Conservation (phyloP, 805 yeast genomes). For the Metschnikowia arizonensis region DNA sequence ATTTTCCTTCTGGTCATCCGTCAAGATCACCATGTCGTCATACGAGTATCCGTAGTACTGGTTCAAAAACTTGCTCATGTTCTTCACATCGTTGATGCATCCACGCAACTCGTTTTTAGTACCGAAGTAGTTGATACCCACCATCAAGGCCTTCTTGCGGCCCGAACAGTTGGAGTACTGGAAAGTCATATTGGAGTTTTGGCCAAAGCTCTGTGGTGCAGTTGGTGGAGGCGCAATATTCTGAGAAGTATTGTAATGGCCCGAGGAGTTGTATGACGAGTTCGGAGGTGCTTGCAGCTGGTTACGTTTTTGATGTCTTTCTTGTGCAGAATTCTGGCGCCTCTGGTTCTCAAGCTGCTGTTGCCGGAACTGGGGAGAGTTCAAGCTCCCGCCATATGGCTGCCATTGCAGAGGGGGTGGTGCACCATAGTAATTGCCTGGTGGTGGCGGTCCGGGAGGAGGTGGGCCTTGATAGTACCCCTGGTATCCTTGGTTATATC, state of each 20-base stretch:
- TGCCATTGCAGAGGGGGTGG: constrained; percentile 18
- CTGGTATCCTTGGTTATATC: constrained; percentile 9
- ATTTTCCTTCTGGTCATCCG: constrained; percentile 50
- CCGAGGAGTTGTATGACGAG: constrained; percentile 15
- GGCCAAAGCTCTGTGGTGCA: constrained; percentile 36
- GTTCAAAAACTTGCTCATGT: constrained; percentile 43
- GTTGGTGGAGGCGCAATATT: constrained; percentile 21
- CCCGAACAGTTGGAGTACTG: constrained; percentile 73
- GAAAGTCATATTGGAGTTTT: constrained; percentile 33
- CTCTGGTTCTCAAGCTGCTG: constrained; percentile 17
- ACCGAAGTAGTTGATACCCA: constrained; percentile 78
- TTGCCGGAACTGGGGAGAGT: constrained; percentile 18
- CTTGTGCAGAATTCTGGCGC: constrained; percentile 14
- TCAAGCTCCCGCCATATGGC: constrained; percentile 15
- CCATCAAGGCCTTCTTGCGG: constrained; percentile 63
- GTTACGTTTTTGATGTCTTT: constrained; percentile 10
- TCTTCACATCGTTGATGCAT: constrained; percentile 73
- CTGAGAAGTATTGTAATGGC: constrained; percentile 12
- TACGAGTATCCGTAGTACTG: constrained; percentile 41
- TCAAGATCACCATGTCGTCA: constrained; percentile 56
- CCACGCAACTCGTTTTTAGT: constrained; percentile 60
- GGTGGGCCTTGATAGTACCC: constrained; percentile 6
- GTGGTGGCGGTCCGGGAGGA: constrained; percentile 15
- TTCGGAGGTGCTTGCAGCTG: constrained; percentile 19
- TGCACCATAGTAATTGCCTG: constrained; percentile 21